Evolutionary conservation across 116 monocot genomes (phyloP).

Genomic region (Dioscorea cayenensis): DNA sequence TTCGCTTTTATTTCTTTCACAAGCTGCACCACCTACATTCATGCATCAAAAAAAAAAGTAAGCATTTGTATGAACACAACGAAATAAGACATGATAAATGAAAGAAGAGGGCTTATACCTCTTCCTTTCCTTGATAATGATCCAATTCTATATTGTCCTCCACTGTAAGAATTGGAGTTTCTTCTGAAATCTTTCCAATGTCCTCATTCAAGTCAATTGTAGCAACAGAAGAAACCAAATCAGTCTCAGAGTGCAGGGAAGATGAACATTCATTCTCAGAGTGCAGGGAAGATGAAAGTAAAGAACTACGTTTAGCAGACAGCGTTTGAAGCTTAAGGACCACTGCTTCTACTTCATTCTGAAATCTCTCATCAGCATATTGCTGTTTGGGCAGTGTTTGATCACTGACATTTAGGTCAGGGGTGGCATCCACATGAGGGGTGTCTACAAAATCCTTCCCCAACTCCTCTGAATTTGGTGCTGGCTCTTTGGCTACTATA

Average conservation of each 20-base stretch:
- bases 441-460: background rate
- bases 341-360: background rate
- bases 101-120: constrained; percentile 11
- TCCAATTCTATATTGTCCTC: background rate
- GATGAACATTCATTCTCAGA: background rate
- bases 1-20: constrained; percentile 21
- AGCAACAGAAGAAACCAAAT: background rate
- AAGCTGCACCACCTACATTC: constrained; percentile 23
- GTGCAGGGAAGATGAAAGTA: background rate
- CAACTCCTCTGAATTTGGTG: no score
- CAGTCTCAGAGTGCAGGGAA: background rate
- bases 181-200: background rate
- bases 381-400: background rate
- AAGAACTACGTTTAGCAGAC: background rate
- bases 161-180: background rate
- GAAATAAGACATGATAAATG: background rate
- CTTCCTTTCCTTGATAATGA: constrained; percentile 7
- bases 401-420: background rate
- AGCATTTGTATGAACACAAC: background rate
- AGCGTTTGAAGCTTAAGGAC: constrained; percentile 1
- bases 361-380: background rate
- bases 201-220: background rate
- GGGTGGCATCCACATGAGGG: background rate
- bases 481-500: background rate
- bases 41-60: background rate